A percentile compares a stretch with the other conserved stretches of the same genome.
These are phyloP conservation scores for Akanthomyces uredinophilus DNA, from an alignment of 2,329 filamentous ascomycete genomes.

Conservation along the genomic window DNA sequence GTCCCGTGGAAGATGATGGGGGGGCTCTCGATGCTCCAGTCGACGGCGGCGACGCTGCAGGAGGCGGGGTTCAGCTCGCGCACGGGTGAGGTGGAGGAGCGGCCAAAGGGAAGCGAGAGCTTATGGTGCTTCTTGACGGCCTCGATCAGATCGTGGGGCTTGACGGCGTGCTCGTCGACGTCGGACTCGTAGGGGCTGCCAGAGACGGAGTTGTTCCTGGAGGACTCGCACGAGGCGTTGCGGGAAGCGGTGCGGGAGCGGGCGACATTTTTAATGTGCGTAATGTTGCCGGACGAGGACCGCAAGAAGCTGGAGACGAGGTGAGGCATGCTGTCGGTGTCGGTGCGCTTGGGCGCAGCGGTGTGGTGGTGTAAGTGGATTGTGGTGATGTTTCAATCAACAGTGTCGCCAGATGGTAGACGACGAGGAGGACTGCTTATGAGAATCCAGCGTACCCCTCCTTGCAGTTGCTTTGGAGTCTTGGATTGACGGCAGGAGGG, in stretches of 20 bases:
- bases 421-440: not conserved
- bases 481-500: slow-evolving; percentile 9
- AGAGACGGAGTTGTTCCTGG: slow-evolving; percentile 24
- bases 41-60: slow-evolving; percentile 35
- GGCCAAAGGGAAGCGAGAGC: slow-evolving; percentile 36
- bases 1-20: slow-evolving; percentile 79
- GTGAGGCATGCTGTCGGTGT: slow-evolving; percentile 46
- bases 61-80: slow-evolving; percentile 21
- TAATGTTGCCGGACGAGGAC: slow-evolving; percentile 50
- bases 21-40: slow-evolving; percentile 73
- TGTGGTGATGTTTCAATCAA: not conserved
- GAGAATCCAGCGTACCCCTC: slow-evolving; percentile 10
- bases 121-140: slow-evolving; percentile 38
- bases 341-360: not conserved
- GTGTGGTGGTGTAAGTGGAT: slow-evolving; percentile 3
- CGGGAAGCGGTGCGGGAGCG: slow-evolving; percentile 21
- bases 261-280: slow-evolving; percentile 40
- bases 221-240: slow-evolving; percentile 15
- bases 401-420: not conserved
- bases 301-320: slow-evolving; percentile 53
- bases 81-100: slow-evolving; percentile 16
- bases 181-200: slow-evolving; percentile 33
- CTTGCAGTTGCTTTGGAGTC: slow-evolving; percentile 4
- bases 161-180: slow-evolving; percentile 32
- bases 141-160: slow-evolving; percentile 35